These are phyloP conservation scores for Dryas alaskensis DNA, from an alignment of 306 rosid species.

Conservation along the genomic window DNA sequence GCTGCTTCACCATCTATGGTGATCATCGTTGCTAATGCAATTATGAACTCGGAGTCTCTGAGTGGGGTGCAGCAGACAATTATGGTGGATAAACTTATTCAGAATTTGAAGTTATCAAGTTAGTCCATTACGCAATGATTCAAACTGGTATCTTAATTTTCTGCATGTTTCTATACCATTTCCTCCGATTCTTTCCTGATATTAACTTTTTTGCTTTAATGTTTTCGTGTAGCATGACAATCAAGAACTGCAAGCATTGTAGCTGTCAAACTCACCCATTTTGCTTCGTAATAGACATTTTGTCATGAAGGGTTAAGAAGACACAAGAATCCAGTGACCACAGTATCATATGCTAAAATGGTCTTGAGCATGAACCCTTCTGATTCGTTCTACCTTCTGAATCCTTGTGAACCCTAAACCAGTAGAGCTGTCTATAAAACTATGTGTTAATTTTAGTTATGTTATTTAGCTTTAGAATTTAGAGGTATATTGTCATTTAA, in stretches of 20 bases:
- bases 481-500: background rate
- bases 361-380: background rate
- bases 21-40: slow-evolving; percentile 62
- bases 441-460: background rate
- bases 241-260: slow-evolving; percentile 17
- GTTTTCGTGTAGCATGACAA: slow-evolving; percentile 27
- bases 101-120: slow-evolving; percentile 50
- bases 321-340: background rate
- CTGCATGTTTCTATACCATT: slow-evolving; percentile 4
- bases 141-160: slow-evolving; percentile 5
- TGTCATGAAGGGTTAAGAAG: background rate
- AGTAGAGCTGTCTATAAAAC: background rate
- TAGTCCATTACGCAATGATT: slow-evolving; percentile 10
- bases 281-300: background rate
- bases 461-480: background rate
- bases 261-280: slow-evolving; percentile 8
- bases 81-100: slow-evolving; percentile 80
- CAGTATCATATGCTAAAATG: background rate
- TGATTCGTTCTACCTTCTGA: background rate
- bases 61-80: slow-evolving; percentile 81
- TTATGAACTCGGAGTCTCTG: slow-evolving; percentile 64
- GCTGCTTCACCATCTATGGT: slow-evolving; percentile 62
- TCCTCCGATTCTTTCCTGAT: slow-evolving; percentile 5
- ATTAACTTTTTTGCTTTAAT: slow-evolving; percentile 8
- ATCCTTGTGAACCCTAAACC: no score